Percentiles rank a stretch among this genome's conserved stretches.
Evolutionary conservation across 441 rosid species (phyloP).

Genomic region (Arabidopsis hybrid): DNA sequence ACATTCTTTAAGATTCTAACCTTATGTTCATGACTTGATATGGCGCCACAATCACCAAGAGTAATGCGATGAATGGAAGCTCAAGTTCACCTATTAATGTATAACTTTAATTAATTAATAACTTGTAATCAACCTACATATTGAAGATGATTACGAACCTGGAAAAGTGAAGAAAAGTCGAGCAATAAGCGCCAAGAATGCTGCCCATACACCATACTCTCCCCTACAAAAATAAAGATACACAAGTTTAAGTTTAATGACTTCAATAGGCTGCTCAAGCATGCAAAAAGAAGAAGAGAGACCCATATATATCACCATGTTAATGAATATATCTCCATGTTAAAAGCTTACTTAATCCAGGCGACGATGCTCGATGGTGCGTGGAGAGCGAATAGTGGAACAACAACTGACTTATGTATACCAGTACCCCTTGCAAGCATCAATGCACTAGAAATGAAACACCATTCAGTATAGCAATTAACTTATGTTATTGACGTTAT

Average conservation of each 20-base stretch:
- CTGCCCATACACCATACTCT: slow-evolving; percentile 91
- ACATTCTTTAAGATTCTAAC: slow-evolving; percentile 48
- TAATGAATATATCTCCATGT: slow-evolving; percentile 29
- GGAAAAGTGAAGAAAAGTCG: slow-evolving; percentile 86
- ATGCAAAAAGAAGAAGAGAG: no score
- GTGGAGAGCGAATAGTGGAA: slow-evolving; percentile 77
- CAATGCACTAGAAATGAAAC: slow-evolving; percentile 50
- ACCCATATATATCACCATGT: no score
- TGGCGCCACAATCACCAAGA: slow-evolving; percentile 80
- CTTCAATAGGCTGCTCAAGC: slow-evolving; percentile 14
- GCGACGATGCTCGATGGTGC: slow-evolving; percentile 72
- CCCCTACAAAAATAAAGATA: slow-evolving; percentile 61
- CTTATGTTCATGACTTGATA: slow-evolving; percentile 66
- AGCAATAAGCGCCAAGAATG: slow-evolving; percentile 76
- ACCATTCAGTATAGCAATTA: slow-evolving; percentile 21
- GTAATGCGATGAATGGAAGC: slow-evolving; percentile 73
- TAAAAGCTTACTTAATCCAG: slow-evolving; percentile 74
- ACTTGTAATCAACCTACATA: not conserved
- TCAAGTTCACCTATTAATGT: slow-evolving; percentile 76
- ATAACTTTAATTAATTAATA: not conserved
- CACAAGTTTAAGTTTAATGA: slow-evolving; percentile 13
- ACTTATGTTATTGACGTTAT: no score
- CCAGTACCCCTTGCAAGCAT: slow-evolving; percentile 80
- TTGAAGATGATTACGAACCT: slow-evolving; percentile 51
- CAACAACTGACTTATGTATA: slow-evolving; percentile 76